Conservation (phyloP, 805 yeast genomes). For the Pichia kluyveri region DNA sequence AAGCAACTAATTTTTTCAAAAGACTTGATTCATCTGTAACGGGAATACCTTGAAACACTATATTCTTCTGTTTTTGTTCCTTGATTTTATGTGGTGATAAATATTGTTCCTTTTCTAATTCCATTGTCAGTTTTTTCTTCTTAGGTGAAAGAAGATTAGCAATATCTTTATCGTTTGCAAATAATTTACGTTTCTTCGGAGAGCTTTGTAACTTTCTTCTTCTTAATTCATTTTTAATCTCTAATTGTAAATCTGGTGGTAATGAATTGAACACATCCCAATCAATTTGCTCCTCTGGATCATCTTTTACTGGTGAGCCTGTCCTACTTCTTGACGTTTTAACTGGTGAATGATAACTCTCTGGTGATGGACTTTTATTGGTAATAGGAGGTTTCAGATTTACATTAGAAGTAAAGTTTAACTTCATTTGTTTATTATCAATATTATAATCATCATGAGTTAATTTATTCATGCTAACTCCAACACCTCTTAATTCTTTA, state of each 20-base stretch:
- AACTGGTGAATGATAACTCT: not conserved
- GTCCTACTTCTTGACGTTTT: not conserved
- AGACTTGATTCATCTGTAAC: conserved; percentile 12
- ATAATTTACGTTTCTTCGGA: conserved; percentile 10
- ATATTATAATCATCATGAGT: conserved; percentile 26
- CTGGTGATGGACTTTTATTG: too few relatives aligned
- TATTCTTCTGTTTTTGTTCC: not conserved
- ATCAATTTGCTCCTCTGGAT: conserved; percentile 34
- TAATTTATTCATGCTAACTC: conserved; percentile 58
- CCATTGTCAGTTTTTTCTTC: not conserved
- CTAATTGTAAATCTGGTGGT: conserved; percentile 59
- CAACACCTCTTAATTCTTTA: conserved; percentile 67
- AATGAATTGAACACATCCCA: conserved; percentile 54
- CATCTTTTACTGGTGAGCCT: not conserved
- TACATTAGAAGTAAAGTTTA: conserved; percentile 21
- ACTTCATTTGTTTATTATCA: conserved; percentile 24
- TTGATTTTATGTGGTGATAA: conserved; percentile 4
- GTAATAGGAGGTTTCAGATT: not conserved
- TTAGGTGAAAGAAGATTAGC: conserved; percentile 11
- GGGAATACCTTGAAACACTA: conserved; percentile 20
- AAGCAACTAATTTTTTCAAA: conserved; percentile 10
- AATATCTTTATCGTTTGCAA: conserved; percentile 12
- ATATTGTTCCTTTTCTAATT: not conserved
- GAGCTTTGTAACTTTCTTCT: conserved; percentile 27
- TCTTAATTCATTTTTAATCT: conserved; percentile 44